Base-by-base conservation (phyloP, 1,284 basidiomycete species). In the Rhodotorula sp. region DNA sequence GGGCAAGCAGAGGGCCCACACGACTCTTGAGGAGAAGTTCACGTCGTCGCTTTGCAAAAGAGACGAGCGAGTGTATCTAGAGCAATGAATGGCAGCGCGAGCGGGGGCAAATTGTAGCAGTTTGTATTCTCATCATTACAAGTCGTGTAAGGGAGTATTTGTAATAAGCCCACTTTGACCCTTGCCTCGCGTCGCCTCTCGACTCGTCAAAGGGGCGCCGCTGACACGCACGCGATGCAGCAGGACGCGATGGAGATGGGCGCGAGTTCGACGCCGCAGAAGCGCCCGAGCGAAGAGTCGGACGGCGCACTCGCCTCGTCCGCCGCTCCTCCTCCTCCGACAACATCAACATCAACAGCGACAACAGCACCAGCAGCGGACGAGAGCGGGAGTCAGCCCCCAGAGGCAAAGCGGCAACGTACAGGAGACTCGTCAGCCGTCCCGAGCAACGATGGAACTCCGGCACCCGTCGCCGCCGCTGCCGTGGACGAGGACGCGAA, bases 401-500 rank as follows among this genome's bases (percentile, higher is more conserved):
- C 26, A 18, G 53, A 54, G 12, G 26, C 53, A 3, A 54, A 54
- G 53, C 53, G 53, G 14, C 53, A 54, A 18, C 53, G 53, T 15
- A 54, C 53, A 6, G 53, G 29, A 26, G 26, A 54, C 14, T 54
- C 53, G 29, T 18, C 12, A 26, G 53, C 53, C 15, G 53, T 29
- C 8, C 57, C 53, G 26, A 60, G 59, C 18, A 26, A 60, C 22
- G 55, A 30, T 17, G 53, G 29, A 12, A 54, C 53, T 18, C 53
- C 53, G 12, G 53, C 29, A 0, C 53, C 53, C 29, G 12, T 15
- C n/a, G 26, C 33, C 4, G 51, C 24, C 5, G 59, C 6, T 3
- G 61, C 46, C 12, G 60, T 37, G 26, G 64, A 69, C 60, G 64
- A 62, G 6, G 63, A 71, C 29, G 59, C 62, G 15, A 60, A 57